phyloP scores from a whole-genome alignment of 768 basidiomycete genomes.

The Mycena olivaceomarginata region DNA sequence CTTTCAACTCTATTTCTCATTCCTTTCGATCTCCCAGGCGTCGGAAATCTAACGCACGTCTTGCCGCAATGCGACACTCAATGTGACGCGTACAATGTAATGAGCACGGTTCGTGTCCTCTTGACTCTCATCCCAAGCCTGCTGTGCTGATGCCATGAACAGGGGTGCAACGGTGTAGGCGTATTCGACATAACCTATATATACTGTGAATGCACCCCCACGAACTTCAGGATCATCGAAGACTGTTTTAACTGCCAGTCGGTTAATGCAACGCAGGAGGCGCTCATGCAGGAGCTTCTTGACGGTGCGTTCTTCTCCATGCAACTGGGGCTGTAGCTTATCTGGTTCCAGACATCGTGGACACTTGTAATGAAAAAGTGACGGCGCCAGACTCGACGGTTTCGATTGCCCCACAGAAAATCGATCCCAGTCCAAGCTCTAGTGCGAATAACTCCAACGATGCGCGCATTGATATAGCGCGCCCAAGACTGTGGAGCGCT shows the following conservation, averaged over 20 bases:
- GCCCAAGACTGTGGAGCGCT: neutral
- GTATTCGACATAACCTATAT: slow-evolving; percentile 43
- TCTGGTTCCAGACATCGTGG: slow-evolving; percentile 27
- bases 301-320: slow-evolving; percentile 32
- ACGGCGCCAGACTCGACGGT: slow-evolving; percentile 37
- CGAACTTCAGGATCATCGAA: slow-evolving; percentile 39
- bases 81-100: slow-evolving; percentile 39
- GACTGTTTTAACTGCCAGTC: slow-evolving; percentile 43
- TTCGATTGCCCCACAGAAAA: slow-evolving; percentile 19
- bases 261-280: slow-evolving; percentile 39
- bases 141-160: neutral
- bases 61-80: slow-evolving; percentile 36
- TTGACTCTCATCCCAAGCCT: neutral
- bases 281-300: slow-evolving; percentile 35
- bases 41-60: slow-evolving; percentile 41
- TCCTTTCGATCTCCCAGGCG: slow-evolving; percentile 10
- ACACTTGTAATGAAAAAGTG: slow-evolving; percentile 35
- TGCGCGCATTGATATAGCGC: neutral
- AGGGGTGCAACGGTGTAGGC: slow-evolving; percentile 41
- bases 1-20: neutral
- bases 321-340: neutral
- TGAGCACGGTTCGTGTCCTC: slow-evolving; percentile 32
- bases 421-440: slow-evolving; percentile 33
- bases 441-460: neutral
- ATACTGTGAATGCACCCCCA: slow-evolving; percentile 44